These are phyloP conservation scores for Aspergillus indologenus DNA, from an alignment of 495 filamentous ascomycete genomes.

Conservation along the genomic window DNA sequence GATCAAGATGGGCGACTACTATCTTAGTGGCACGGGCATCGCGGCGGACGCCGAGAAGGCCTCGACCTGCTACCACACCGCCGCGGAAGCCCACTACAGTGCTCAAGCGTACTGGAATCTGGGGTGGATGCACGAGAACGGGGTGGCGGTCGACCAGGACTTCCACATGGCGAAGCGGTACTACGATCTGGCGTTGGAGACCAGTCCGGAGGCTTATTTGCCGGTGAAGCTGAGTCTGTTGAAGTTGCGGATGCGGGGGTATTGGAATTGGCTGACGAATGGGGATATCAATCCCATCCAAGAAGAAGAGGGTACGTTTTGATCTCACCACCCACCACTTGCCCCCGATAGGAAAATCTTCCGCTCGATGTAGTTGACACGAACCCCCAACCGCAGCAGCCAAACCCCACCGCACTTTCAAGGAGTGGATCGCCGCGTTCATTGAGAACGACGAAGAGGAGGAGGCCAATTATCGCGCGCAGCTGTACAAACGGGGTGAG, in stretches of 20 bases:
- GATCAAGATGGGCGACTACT: constrained; percentile 99
- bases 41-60: constrained; percentile 75
- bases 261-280: constrained; percentile 90
- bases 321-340: neutral
- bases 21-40: constrained; percentile 75
- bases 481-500: constrained; percentile 56
- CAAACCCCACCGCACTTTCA: constrained; percentile 69
- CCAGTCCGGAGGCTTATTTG: constrained; percentile 90
- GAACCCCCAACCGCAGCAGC: constrained; percentile 38
- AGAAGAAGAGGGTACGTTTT: constrained; percentile 72
- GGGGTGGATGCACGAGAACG: constrained; percentile 99
- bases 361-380: no score
- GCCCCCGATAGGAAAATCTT: no score
- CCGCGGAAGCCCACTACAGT: constrained; percentile 84
- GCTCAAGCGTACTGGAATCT: constrained; percentile 97
- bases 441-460: constrained; percentile 65
- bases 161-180: constrained; percentile 96
- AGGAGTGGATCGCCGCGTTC: constrained; percentile 82
- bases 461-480: constrained; percentile 41
- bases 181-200: constrained; percentile 88
- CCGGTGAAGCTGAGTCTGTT: constrained; percentile 85
- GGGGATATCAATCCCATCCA: constrained; percentile 87
- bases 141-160: constrained; percentile 87
- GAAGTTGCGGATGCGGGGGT: constrained; percentile 79
- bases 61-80: constrained; percentile 85